phyloP scores from a whole-genome alignment of 768 basidiomycete genomes.

The Tricholoma matsutake region DNA sequence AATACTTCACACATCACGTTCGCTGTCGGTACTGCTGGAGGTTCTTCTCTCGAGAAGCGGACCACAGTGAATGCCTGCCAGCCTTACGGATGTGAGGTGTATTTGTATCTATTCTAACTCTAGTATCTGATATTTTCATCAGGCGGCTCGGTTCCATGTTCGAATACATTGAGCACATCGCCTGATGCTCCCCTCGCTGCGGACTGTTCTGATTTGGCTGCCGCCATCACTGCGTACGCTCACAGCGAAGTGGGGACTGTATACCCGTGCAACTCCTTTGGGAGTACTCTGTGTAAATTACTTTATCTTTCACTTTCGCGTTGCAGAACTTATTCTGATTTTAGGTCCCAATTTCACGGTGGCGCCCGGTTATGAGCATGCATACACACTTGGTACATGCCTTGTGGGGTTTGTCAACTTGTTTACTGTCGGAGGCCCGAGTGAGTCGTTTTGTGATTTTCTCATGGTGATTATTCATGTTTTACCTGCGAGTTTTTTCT shows the following conservation, averaged over 20 bases:
- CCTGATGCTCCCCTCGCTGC: background rate
- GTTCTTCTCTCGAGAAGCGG: background rate
- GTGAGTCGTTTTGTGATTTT: background rate
- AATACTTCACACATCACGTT: background rate
- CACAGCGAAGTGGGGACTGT: background rate
- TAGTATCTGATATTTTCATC: no score
- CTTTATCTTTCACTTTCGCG: background rate
- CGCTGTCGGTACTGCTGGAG: background rate
- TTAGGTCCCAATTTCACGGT: background rate
- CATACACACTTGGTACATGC: background rate
- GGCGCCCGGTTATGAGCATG: background rate
- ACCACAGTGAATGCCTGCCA: no score
- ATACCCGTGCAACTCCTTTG: background rate
- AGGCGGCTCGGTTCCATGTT: no score
- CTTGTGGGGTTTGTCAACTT: background rate
- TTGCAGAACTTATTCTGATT: background rate
- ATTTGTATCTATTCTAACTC: no score
- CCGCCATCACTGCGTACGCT: background rate
- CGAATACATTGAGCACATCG: no score
- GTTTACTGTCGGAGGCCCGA: background rate
- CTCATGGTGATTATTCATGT: background rate
- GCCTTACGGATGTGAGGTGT: no score
- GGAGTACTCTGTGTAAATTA: background rate
- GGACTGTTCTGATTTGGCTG: background rate
- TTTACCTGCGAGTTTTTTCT: background rate